Conservation (phyloP, 140 eudicot species). For the Senecio squalidus region DNA sequence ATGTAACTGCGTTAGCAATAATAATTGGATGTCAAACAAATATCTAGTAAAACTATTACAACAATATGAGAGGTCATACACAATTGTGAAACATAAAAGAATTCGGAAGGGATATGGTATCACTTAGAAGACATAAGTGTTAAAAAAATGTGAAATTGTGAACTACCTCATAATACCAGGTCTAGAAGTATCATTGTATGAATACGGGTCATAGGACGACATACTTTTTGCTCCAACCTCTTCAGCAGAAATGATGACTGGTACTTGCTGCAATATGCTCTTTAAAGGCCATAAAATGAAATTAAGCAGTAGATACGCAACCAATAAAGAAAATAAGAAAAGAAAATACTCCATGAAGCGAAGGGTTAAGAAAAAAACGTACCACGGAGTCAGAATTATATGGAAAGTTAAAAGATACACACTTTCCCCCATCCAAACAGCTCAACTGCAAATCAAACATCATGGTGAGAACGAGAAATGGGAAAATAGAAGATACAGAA, state of each 20-base stretch:
- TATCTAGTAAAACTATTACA: constrained; percentile 2
- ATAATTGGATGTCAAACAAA: background rate
- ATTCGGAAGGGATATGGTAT: background rate
- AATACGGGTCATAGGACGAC: constrained; percentile 51
- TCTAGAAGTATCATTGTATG: constrained; percentile 52
- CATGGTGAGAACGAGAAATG: constrained; percentile 8
- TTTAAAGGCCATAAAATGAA: constrained; percentile 20
- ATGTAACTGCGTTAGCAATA: constrained; percentile 14
- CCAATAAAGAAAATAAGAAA: background rate
- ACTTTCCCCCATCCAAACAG: constrained; percentile 49
- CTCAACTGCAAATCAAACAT: constrained; percentile 49
- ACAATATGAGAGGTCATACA: background rate
- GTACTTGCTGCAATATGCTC: constrained; percentile 67
- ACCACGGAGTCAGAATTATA: constrained; percentile 50
- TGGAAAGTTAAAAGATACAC: constrained; percentile 64
- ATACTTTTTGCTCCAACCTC: constrained; percentile 67
- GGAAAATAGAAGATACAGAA: constrained; percentile 7
- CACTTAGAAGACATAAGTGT: background rate
- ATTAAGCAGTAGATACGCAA: background rate
- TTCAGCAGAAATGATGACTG: constrained; percentile 62
- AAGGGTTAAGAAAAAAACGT: constrained; percentile 13
- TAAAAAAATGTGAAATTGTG: background rate
- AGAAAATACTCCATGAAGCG: background rate
- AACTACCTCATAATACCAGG: constrained; percentile 63
- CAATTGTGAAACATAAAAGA: background rate